Percentiles rank a stretch among this genome's conserved stretches.
Evolutionary conservation across 2,329 filamentous ascomycete genomes (phyloP).

Genomic region (Ceratocystis huliohia): DNA sequence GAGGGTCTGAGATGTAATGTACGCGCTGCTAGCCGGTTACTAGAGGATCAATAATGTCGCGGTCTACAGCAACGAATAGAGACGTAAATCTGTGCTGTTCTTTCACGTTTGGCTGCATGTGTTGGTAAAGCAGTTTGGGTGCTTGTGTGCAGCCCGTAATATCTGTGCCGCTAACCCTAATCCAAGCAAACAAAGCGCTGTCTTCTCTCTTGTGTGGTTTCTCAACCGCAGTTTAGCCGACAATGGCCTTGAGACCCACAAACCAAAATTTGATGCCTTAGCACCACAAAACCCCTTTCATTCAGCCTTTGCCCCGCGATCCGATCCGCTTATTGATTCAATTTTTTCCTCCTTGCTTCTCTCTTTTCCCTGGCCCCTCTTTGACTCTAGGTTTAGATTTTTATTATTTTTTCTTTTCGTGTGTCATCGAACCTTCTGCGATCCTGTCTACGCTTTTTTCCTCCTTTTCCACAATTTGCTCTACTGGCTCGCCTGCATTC

Average conservation of each 20-base stretch:
- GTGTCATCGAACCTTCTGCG: slow-evolving; percentile 6
- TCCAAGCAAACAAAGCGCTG: neutral
- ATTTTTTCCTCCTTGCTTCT: slow-evolving; percentile 20
- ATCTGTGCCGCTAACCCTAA: slow-evolving; percentile 1
- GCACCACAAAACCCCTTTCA: neutral
- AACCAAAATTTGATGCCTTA: neutral
- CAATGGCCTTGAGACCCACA: neutral
- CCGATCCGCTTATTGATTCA: neutral
- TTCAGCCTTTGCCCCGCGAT: neutral
- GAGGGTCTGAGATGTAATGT: too few relatives aligned
- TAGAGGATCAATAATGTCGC: neutral
- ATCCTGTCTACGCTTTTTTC: slow-evolving; percentile 16
- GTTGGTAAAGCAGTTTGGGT: neutral
- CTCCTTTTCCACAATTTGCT: slow-evolving; percentile 19
- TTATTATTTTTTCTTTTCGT: slow-evolving; percentile 12
- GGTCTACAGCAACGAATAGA: neutral
- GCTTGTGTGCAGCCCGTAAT: neutral
- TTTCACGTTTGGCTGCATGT: neutral
- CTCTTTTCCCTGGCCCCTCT: slow-evolving; percentile 21
- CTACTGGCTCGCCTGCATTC: slow-evolving; percentile 14
- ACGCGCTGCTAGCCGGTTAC: neutral
- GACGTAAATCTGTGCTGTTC: neutral
- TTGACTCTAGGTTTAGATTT: slow-evolving; percentile 2
- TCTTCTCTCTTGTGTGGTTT: neutral
- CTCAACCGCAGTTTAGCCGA: neutral